These are phyloP conservation scores for Rhododendron ovatum DNA, from an alignment of 148 eudicot species.

Conservation along the genomic window DNA sequence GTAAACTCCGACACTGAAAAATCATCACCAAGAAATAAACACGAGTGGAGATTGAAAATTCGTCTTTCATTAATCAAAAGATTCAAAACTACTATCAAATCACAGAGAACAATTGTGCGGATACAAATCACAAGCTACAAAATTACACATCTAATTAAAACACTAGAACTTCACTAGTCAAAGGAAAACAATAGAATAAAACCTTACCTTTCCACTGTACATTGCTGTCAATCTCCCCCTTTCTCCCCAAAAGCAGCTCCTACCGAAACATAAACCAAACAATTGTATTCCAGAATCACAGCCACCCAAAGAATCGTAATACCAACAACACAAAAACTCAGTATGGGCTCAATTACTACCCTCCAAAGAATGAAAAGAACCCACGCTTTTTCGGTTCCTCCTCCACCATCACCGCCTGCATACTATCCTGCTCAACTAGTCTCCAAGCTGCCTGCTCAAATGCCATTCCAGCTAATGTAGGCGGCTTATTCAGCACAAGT, in stretches of 20 bases:
- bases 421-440: conserved; percentile 90
- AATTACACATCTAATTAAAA: not conserved
- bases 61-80: not conserved
- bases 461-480: conserved; percentile 91
- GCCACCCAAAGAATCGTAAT: conserved; percentile 2
- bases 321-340: not conserved
- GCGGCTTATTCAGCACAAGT: conserved; percentile 83
- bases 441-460: conserved; percentile 99
- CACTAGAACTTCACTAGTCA: not conserved
- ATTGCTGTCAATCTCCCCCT: conserved; percentile 16
- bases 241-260: conserved; percentile 8
- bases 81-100: not conserved
- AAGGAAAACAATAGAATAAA: conserved; percentile 1
- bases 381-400: conserved; percentile 96
- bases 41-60: not conserved
- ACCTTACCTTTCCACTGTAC: conserved; percentile 40
- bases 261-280: not conserved
- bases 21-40: not conserved
- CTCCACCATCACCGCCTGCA: conserved; percentile 97
- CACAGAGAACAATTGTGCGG: not conserved
- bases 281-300: conserved; percentile 1
- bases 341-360: conserved; percentile 18
- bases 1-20: not conserved
- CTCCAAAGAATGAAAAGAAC: conserved; percentile 87
- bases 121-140: conserved; percentile 1